Evolutionary conservation across 1,284 basidiomycete species (phyloP).

Genomic region (Puccinia sorghi): DNA sequence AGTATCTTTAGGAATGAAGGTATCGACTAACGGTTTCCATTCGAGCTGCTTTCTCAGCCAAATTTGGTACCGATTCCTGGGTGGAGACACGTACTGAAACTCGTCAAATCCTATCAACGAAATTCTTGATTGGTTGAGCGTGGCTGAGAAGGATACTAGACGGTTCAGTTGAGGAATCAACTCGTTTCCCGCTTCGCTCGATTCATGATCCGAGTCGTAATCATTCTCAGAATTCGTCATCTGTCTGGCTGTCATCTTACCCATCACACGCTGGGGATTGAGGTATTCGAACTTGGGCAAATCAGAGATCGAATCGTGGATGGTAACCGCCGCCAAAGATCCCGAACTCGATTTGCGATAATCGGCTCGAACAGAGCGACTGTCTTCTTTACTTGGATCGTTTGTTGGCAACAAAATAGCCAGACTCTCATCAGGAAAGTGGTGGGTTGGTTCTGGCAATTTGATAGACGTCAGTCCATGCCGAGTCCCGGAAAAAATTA

Average conservation of each 20-base stretch:
- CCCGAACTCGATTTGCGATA: conserved; percentile 18
- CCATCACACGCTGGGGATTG: conserved; percentile 12
- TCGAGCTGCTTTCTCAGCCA: conserved; percentile 28
- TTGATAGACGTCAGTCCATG: neutral
- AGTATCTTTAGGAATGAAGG: conserved; percentile 9
- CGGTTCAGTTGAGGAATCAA: conserved; percentile 3
- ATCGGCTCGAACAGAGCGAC: neutral
- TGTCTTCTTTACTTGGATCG: neutral
- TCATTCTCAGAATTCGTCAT: neutral
- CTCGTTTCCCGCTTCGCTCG: neutral
- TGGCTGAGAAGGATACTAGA: neutral
- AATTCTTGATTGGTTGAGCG: neutral
- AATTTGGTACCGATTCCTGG: conserved; percentile 27
- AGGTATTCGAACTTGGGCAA: conserved; percentile 38
- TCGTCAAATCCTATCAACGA: conserved; percentile 29
- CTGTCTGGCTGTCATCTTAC: neutral
- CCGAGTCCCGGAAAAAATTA: conserved; percentile 21
- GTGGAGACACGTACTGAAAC: conserved; percentile 5
- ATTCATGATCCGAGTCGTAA: neutral
- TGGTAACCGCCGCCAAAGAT: neutral
- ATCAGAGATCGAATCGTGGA: conserved; percentile 36
- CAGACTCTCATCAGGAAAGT: conserved; percentile 11
- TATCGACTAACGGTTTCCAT: neutral
- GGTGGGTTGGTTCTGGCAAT: conserved; percentile 33
- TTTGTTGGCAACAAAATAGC: conserved; percentile 29